Evolutionary conservation across 2,329 filamentous ascomycete genomes (phyloP), one percentile per base, ranked within the genome.

Genomic region (Alternaria rosae): DNA sequence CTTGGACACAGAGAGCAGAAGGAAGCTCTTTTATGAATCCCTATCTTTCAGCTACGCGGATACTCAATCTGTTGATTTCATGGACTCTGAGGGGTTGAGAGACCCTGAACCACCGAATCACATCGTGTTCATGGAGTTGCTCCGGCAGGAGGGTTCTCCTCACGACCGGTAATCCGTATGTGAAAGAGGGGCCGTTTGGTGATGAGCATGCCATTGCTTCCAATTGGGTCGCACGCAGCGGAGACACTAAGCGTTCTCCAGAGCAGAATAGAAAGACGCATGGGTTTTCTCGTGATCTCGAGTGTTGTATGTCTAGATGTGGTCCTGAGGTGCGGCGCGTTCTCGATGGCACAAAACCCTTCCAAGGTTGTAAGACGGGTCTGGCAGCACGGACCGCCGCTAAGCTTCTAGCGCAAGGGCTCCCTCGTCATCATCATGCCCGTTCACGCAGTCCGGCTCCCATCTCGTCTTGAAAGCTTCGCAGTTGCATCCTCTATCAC

Each of bases 1-100:
- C 50, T 17, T 62, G 28, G n/a, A 7, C 25, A 17, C 25, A n/a
- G 35, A 54, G 26, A 32, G 47, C 26, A 38, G 15, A 11, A 20
- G 6, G 15, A 25, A 8, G 5, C 54, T 12, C 50, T 20, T 42
- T 61, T 61, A 61, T 58, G 48, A n/a, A 41, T 17, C n/a, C 35
- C 25, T 7, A 26, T 26, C 38, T 57, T 35, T 3, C 13, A 51
- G 35, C 25, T 42, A 32, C 28, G 30, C 23, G 35, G 35, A 5
- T 26, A 15, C 51, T 41, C 11, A 26, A 41, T 32, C 6, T 41
- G 32, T 15, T 42, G 32, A 42, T 5, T 42, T 17, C 51, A 53
- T 8, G 8, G 11, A 13, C 30, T 5, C 1, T 13, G 28, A 21
- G n/a, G 30, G 47, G 47, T 11, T 12, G n/a, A 38, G 21, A 35